A percentile compares a stretch with the other conserved stretches of the same genome.
Evolutionary conservation across 169 alveolate genomes (phyloP).

Genomic region (Plasmodium adleri): DNA sequence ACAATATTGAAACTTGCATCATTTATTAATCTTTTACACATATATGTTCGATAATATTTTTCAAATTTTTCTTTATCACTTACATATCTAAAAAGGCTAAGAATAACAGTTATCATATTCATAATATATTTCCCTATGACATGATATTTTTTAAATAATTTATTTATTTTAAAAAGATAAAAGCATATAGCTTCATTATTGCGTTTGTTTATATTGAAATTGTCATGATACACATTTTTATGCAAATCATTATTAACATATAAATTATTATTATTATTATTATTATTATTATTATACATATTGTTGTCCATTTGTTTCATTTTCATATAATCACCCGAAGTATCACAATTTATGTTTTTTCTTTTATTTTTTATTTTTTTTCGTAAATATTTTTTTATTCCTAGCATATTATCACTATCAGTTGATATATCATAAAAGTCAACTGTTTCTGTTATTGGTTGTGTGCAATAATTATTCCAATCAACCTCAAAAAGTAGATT

Average conservation of each 20-base stretch:
- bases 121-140: constrained; percentile 51
- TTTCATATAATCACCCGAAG: not conserved
- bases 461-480: constrained; percentile 13
- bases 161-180: constrained; percentile 24
- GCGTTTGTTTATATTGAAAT: not conserved
- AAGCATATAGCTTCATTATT: not conserved
- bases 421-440: constrained; percentile 23
- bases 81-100: constrained; percentile 68
- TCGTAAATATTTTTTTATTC: constrained; percentile 20
- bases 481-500: constrained; percentile 3
- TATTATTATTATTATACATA: not conserved
- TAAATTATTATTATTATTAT: not conserved
- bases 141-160: constrained; percentile 45
- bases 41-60: constrained; percentile 48
- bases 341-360: not conserved
- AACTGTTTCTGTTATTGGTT: not conserved
- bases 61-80: constrained; percentile 76
- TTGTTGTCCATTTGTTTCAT: not conserved
- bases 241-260: too few species aligned
- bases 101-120: constrained; percentile 41
- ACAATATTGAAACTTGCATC: constrained; percentile 42
- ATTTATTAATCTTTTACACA: constrained; percentile 74
- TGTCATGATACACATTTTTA: not conserved
- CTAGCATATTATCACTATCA: constrained; percentile 32
- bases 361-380: constrained; percentile 32